Evolutionary conservation across 2,329 filamentous ascomycete species (phyloP).

Genomic region (Atkinsonella texensis): DNA sequence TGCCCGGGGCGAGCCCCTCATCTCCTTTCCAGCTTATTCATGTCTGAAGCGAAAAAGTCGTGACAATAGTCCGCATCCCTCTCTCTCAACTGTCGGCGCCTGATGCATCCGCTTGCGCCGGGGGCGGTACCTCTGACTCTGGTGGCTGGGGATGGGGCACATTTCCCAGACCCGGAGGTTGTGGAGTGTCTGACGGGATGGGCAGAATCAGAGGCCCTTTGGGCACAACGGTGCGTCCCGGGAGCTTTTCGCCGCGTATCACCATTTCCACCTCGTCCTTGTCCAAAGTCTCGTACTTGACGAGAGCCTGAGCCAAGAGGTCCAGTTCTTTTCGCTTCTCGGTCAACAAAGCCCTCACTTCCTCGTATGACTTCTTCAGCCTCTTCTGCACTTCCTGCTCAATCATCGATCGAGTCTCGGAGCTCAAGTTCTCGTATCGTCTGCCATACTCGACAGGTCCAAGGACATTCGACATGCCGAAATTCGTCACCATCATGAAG

Average conservation of each 20-base stretch:
- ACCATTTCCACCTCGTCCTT: constrained; percentile 85
- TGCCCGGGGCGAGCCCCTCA: not conserved
- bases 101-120: constrained; percentile 18
- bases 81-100: constrained; percentile 13
- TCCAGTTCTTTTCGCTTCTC: constrained; percentile 77
- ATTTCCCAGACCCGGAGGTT: constrained; percentile 23
- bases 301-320: constrained; percentile 71
- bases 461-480: constrained; percentile 79
- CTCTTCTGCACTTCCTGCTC: constrained; percentile 79
- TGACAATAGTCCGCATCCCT: too few species aligned
- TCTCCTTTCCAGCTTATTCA: too few species aligned
- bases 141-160: constrained; percentile 21
- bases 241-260: constrained; percentile 71
- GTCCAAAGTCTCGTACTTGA: constrained; percentile 89
- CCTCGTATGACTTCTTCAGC: constrained; percentile 68
- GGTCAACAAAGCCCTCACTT: constrained; percentile 59
- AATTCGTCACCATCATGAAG: constrained; percentile 76
- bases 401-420: constrained; percentile 75
- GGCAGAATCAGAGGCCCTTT: constrained; percentile 29
- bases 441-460: constrained; percentile 82
- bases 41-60: too few species aligned
- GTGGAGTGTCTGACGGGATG: constrained; percentile 22
- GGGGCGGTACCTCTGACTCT: constrained; percentile 19
- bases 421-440: constrained; percentile 71
- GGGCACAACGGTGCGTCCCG: constrained; percentile 51